Base-by-base conservation (phyloP, 192 early-diverging fungal genomes). In the Rhizoclosmatium sp. region DNA sequence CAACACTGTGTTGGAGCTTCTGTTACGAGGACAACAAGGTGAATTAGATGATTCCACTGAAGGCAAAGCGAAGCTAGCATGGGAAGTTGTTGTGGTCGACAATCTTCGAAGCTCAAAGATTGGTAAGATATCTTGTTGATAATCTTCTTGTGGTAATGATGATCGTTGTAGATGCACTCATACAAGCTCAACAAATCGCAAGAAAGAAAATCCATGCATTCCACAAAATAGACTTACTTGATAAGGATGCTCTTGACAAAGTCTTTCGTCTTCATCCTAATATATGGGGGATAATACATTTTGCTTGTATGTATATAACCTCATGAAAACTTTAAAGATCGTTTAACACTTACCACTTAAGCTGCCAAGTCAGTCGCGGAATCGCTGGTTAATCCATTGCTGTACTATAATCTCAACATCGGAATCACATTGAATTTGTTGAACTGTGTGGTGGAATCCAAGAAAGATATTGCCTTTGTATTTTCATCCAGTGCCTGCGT, bases 401-500 rank as follows among this genome's bases (percentile, higher is more conserved):
- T 85, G 49, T 96, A 96, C 81, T 96, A 95, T 85, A 87, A 91
- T 75, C 92, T 93, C 85, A 96, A 96, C 84, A 82, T 95, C 19
- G 87, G 89, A 2, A 92, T 92, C 54, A 92, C 94, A 10, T 79
- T 95, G 42, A 92, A 89, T 78, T 79, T 96, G 56, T 70, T 96
- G 14, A 83, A 89, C 46, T 84, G 88, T 59, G 93, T 47, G 10
- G 31, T 19, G 12, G 48, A 47, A 39, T 31, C 60, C 39, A 2
- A 31, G 3, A 41, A 42, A 94, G 93, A 91, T 93, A 56, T 91
- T 89, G 64, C 87, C 92, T 78, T 89, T 95, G 91, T 96, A 31
- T 96, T 96, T 71, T 95, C 93, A 54, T 92, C 91, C 2, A 93
- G 92, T 49, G 94, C 94, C 2, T 93, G 94, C 31, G 93, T 95